A percentile compares a stretch with the other conserved stretches of the same genome.
Conservation (phyloP, 177 flowering plant genomes). For the Vitis hybrid region DNA sequence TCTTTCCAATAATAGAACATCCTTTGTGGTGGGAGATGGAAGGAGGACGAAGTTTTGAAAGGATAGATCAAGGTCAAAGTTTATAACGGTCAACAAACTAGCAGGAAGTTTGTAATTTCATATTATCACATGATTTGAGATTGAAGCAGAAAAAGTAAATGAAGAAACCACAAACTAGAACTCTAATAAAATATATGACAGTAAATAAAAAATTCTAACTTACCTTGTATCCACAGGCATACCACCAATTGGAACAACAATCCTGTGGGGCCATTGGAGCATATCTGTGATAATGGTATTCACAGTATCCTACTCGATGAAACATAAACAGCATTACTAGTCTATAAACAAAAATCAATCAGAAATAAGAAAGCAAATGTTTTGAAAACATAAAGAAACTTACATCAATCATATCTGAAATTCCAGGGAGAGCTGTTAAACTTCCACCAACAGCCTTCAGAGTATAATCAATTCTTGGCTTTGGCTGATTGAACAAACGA, state of each 20-base stretch:
- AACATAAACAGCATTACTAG: background rate
- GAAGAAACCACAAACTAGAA: background rate
- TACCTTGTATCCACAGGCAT: conserved; percentile 85
- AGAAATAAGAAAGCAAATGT: background rate
- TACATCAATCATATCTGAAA: conserved; percentile 98
- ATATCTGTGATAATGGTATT: conserved; percentile 79
- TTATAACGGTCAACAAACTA: background rate
- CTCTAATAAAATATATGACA: background rate
- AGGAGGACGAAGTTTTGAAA: too few species aligned
- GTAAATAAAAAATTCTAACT: conserved; percentile 3
- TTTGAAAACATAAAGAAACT: conserved; percentile 26
- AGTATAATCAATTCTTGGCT: conserved; percentile 90
- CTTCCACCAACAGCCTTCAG: conserved; percentile 99
- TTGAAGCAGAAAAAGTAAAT: background rate
- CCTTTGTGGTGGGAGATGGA: too few species aligned
- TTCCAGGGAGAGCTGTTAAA: conserved; percentile 92
- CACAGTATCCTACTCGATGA: conserved; percentile 72
- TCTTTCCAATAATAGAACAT: too few species aligned
- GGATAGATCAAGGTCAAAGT: too few species aligned
- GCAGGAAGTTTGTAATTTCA: background rate
- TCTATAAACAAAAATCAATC: conserved; percentile 5
- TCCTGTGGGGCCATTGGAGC: conserved; percentile 99
- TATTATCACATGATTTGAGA: background rate
- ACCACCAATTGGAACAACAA: conserved; percentile 97
- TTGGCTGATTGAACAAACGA: conserved; percentile 54